A percentile compares a stretch with the other conserved stretches of the same genome.
phyloP scores from a whole-genome alignment of 768 basidiomycete species.

The Termitomyces sp. region DNA sequence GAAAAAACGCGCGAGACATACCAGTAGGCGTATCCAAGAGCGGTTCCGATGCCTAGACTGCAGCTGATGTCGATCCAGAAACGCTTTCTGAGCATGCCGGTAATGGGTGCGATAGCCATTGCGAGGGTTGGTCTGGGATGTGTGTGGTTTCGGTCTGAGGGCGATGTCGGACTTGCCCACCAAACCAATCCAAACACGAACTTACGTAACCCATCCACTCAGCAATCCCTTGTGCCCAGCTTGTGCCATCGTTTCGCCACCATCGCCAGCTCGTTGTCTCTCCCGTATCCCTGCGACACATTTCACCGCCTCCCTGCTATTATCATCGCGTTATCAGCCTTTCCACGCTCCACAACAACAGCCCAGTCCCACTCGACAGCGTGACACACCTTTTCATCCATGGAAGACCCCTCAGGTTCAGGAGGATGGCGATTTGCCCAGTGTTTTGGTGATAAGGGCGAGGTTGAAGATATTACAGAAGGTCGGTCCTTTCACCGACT shows the following conservation, averaged over 20 bases:
- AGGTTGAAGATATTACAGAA: conserved; percentile 99
- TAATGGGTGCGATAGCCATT: conserved; percentile 89
- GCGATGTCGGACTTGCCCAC: conserved; percentile 27
- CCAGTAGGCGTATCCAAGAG: conserved; percentile 81
- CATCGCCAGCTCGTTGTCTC: conserved; percentile 16
- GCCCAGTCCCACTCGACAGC: conserved; percentile 15
- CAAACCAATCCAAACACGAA: conserved; percentile 15
- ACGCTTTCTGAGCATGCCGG: conserved; percentile 89
- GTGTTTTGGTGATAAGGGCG: conserved; percentile 99
- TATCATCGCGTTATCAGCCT: conserved; percentile 18
- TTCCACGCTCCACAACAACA: conserved; percentile 14
- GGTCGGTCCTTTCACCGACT: conserved; percentile 42
- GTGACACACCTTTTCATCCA: conserved; percentile 23
- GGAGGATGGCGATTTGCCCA: conserved; percentile 98
- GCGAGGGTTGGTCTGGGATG: conserved; percentile 15
- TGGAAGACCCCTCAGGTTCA: conserved; percentile 85
- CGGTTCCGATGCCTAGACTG: conserved; percentile 70
- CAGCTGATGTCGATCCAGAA: conserved; percentile 81
- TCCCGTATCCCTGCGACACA: conserved; percentile 18
- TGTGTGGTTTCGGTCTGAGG: conserved; percentile 24
- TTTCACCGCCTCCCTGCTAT: conserved; percentile 4
- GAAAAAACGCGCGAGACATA: conserved; percentile 30
- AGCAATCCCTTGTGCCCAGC: conserved; percentile 20
- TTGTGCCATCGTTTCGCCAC: conserved; percentile 18
- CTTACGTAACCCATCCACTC: conserved; percentile 15